These are phyloP conservation scores for Saccharum officinarum DNA, from an alignment of 176 grass and related monocot species.

Conservation along the genomic window DNA sequence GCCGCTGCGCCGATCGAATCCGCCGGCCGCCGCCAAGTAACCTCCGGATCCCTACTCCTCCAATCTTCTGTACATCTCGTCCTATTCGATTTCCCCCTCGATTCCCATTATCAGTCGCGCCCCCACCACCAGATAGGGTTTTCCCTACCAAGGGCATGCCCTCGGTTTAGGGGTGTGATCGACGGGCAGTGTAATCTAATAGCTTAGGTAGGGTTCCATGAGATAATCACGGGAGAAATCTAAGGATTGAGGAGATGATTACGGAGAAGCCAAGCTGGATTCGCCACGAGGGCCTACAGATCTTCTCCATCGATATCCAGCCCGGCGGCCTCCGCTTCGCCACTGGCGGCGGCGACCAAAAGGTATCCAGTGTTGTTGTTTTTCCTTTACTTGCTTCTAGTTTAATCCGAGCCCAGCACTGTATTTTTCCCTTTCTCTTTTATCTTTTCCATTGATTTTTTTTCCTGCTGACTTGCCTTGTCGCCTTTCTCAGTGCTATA, in stretches of 20 bases:
- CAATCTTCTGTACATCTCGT: neutral
- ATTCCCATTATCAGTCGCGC: too few relatives aligned
- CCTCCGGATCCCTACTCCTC: neutral
- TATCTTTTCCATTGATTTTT: neutral
- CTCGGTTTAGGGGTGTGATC: too few relatives aligned
- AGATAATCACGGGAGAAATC: constrained; percentile 71
- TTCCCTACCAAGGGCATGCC: too few relatives aligned
- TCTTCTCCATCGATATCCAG: constrained; percentile 99
- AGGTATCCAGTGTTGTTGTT: neutral
- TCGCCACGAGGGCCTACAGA: constrained; percentile 92
- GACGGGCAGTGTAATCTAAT: neutral
- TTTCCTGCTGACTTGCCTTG: neutral
- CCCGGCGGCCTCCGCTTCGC: constrained; percentile 75
- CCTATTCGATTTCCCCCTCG: neutral
- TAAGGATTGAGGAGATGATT: constrained; percentile 52
- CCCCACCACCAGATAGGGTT: too few relatives aligned
- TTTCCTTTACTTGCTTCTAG: neutral
- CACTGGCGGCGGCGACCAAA: constrained; percentile 97
- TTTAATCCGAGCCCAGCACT: neutral
- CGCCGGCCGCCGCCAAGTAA: neutral
- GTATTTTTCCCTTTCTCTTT: neutral
- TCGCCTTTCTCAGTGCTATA: neutral
- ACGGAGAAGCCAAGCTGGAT: constrained; percentile 91
- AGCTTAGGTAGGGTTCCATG: neutral
- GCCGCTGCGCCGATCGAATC: constrained; percentile 33